Evolutionary conservation across 2,329 filamentous ascomycete genomes (phyloP).

Genomic region (Epicoccum sorghinum): DNA sequence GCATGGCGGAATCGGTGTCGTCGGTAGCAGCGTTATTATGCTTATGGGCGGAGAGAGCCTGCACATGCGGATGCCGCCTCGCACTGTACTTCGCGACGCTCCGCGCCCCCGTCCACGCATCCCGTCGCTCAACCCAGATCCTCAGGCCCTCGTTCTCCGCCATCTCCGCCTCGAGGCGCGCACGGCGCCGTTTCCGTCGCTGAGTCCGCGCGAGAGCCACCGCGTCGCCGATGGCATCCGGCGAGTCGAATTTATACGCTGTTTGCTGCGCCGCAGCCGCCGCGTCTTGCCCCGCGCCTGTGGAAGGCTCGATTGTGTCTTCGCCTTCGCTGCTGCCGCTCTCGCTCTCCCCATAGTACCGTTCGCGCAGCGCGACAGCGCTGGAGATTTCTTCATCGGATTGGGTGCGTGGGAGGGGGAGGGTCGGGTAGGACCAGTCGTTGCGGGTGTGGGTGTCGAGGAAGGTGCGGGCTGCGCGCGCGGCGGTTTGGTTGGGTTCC

Average conservation of each 20-base stretch:
- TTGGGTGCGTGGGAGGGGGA: slow-evolving; percentile 40
- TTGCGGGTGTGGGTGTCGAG: slow-evolving; percentile 51
- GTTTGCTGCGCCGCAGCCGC: slow-evolving; percentile 34
- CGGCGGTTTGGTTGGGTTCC: slow-evolving; percentile 51
- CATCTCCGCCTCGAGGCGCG: slow-evolving; percentile 51
- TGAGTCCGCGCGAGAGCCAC: slow-evolving; percentile 26
- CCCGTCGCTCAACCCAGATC: slow-evolving; percentile 77
- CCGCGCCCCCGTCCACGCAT: slow-evolving; percentile 82
- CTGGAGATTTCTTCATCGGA: slow-evolving; percentile 43
- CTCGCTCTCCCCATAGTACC: slow-evolving; percentile 49
- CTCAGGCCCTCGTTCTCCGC: slow-evolving; percentile 80
- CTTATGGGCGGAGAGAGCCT: background rate
- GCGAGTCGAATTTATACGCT: slow-evolving; percentile 52
- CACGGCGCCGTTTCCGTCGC: slow-evolving; percentile 47
- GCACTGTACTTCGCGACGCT: slow-evolving; percentile 51
- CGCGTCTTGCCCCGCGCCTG: background rate
- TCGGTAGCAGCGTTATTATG: no score
- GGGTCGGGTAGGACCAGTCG: slow-evolving; percentile 54
- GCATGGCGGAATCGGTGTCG: slow-evolving; percentile 2
- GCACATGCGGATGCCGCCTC: background rate
- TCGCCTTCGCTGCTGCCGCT: slow-evolving; percentile 33
- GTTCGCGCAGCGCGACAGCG: slow-evolving; percentile 49
- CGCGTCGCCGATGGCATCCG: slow-evolving; percentile 51
- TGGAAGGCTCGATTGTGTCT: background rate
- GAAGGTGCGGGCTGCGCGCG: slow-evolving; percentile 50